phyloP scores from a whole-genome alignment of 2,329 filamentous ascomycete genomes.

The Coniella vitis region DNA sequence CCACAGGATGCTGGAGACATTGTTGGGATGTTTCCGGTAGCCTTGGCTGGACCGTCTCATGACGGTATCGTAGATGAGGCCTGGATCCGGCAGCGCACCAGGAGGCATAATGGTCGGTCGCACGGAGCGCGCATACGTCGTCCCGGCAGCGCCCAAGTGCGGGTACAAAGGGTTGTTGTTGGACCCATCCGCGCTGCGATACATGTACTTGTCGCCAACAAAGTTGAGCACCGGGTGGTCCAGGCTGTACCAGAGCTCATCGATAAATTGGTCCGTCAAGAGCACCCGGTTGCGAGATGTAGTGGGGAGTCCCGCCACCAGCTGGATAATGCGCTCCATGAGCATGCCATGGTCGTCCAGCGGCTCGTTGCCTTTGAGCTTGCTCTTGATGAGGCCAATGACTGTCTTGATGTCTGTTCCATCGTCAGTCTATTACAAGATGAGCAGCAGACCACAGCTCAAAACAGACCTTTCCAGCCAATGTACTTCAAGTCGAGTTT shows the following conservation, averaged over 20 bases:
- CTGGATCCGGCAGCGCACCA: slow-evolving; percentile 61
- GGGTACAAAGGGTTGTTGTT: slow-evolving; percentile 65
- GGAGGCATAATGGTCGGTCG: slow-evolving; percentile 52
- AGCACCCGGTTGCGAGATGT: slow-evolving; percentile 54
- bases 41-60: slow-evolving; percentile 42
- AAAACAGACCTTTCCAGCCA: slow-evolving; percentile 33
- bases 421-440: background rate
- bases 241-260: slow-evolving; percentile 63
- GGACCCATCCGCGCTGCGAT: slow-evolving; percentile 63
- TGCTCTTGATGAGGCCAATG: slow-evolving; percentile 50
- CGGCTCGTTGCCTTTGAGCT: slow-evolving; percentile 55
- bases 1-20: slow-evolving; percentile 64
- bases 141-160: slow-evolving; percentile 59
- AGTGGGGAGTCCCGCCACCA: slow-evolving; percentile 58
- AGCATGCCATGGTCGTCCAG: slow-evolving; percentile 71
- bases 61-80: slow-evolving; percentile 53
- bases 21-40: slow-evolving; percentile 59
- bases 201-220: slow-evolving; percentile 54
- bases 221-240: slow-evolving; percentile 67
- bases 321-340: slow-evolving; percentile 66
- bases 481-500: slow-evolving; percentile 52
- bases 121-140: slow-evolving; percentile 59
- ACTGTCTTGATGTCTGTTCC: slow-evolving; percentile 56
- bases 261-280: slow-evolving; percentile 61
- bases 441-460: slow-evolving; percentile 1